Evolutionary conservation across 345 rosid genomes (phyloP).

Genomic region (Reutealis trisperma): DNA sequence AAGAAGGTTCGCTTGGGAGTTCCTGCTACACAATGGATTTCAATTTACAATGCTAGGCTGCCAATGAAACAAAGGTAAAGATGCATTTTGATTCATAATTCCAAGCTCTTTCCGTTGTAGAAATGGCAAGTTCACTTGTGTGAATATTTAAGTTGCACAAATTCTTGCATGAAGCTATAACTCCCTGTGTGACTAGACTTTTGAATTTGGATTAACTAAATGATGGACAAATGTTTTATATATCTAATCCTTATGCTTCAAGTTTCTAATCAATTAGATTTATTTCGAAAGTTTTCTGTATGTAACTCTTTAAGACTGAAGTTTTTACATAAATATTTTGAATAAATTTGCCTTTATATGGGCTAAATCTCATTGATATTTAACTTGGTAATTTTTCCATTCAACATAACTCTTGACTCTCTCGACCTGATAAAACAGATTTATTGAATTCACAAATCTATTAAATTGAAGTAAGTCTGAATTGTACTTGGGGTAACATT

Average conservation of each 20-base stretch:
- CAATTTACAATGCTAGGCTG: slow-evolving; percentile 35
- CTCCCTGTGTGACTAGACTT: background rate
- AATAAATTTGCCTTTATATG: background rate
- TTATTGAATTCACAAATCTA: background rate
- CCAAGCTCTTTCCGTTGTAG: background rate
- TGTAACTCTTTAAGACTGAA: background rate
- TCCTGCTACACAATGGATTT: slow-evolving; percentile 40
- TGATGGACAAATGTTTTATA: background rate
- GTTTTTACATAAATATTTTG: too few relatives aligned
- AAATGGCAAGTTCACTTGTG: background rate
- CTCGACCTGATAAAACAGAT: background rate
- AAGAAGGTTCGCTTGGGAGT: slow-evolving; percentile 40
- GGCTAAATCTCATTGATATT: too few relatives aligned
- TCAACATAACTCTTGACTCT: background rate
- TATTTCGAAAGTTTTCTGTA: background rate
- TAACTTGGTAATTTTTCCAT: background rate
- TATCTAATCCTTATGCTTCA: too few relatives aligned
- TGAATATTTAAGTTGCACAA: background rate
- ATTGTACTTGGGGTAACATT: background rate
- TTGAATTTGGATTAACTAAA: background rate
- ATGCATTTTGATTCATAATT: background rate
- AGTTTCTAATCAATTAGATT: background rate
- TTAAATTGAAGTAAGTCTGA: background rate
- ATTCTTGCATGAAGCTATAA: background rate
- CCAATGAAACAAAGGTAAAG: slow-evolving; percentile 39